Evolutionary conservation across 2,329 filamentous ascomycete genomes (phyloP), one percentile per base, ranked within the genome.

Genomic region (Aspergillus niger): DNA sequence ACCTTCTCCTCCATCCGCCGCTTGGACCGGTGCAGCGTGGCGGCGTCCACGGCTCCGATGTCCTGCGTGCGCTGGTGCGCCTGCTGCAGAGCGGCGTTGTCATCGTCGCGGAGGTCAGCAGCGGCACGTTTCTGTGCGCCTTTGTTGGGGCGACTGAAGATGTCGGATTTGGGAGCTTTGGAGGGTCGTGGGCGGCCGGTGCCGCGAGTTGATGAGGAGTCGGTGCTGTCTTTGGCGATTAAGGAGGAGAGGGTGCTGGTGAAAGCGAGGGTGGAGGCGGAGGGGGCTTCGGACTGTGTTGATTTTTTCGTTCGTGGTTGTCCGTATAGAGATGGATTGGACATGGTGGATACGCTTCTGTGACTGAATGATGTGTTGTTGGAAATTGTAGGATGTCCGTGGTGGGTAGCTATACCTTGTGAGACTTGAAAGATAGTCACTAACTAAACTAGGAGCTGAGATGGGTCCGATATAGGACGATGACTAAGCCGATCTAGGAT

Each of bases 1-100:
- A 91, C 92, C 77, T 99, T 99, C 78, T 92, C 89, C 72, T 96
- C 89, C 89, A 99, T 91, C 71, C 88, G 91, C 65, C 89, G 85
- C 74, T 89, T 90, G 22, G 91, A 89, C 59, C 90, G 86, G 80
- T 85, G 80, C 72, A 86, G 80, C 17, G 82, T 78, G 8, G 79
- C 80, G 13, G 82, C 79, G 66, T 90, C 87, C 28, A 89, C 79
- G 11, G 73, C 76, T 10, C 85, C 90, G 58, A 89, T 85, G 69
- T 90, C 86, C 51, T 84, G 67, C 41, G 69, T 82, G 24, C 78
- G 82, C 70, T 86, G 85, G 60, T 89, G 88, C 68, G 89, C 87
- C 55, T 88, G 84, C 61, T 85, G 81, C 8, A 84, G 82, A 57
- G 85, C 83, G 24, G 79, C 72, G 11, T 84, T 77, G 28, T 86